phyloP scores from a whole-genome alignment of 2,329 filamentous ascomycete genomes.

The Fusarium caatingaense region DNA sequence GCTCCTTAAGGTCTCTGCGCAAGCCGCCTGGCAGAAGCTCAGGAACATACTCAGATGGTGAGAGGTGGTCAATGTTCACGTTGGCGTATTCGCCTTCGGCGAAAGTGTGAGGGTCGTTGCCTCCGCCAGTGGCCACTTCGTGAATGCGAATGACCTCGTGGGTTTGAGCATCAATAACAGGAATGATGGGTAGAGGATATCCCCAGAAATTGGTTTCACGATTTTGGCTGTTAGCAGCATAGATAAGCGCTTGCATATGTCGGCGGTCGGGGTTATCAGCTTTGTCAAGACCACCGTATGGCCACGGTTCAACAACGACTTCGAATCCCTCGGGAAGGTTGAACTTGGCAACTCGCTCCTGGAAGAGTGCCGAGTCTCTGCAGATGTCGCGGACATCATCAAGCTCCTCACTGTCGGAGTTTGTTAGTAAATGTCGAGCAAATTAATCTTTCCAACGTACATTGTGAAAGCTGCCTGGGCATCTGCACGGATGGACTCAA shows the following conservation, averaged over 20 bases:
- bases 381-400: slow-evolving; percentile 49
- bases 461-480: fast-evolving
- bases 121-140: slow-evolving; percentile 50
- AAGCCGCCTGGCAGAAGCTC: slow-evolving; percentile 56
- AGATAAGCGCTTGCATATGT: slow-evolving; percentile 51
- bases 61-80: slow-evolving; percentile 48
- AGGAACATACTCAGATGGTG: slow-evolving; percentile 54
- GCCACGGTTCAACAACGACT: slow-evolving; percentile 51
- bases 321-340: slow-evolving; percentile 48
- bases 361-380: slow-evolving; percentile 46
- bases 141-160: slow-evolving; percentile 51
- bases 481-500: slow-evolving; percentile 48
- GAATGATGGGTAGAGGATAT: slow-evolving; percentile 63
- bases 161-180: slow-evolving; percentile 52
- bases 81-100: slow-evolving; percentile 32
- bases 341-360: slow-evolving; percentile 48
- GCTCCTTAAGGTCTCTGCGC: slow-evolving; percentile 68
- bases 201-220: slow-evolving; percentile 66
- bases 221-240: slow-evolving; percentile 48
- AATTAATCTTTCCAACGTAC: fast-evolving
- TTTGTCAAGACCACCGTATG: slow-evolving; percentile 48
- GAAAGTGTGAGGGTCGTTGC: slow-evolving; percentile 39
- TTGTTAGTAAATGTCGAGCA: fast-evolving
- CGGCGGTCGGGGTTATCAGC: slow-evolving; percentile 45
- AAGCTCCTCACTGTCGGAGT: slow-evolving; percentile 42